These are phyloP conservation scores for Arachis stenosperma DNA, from an alignment of 306 rosid species.

Conservation along the genomic window DNA sequence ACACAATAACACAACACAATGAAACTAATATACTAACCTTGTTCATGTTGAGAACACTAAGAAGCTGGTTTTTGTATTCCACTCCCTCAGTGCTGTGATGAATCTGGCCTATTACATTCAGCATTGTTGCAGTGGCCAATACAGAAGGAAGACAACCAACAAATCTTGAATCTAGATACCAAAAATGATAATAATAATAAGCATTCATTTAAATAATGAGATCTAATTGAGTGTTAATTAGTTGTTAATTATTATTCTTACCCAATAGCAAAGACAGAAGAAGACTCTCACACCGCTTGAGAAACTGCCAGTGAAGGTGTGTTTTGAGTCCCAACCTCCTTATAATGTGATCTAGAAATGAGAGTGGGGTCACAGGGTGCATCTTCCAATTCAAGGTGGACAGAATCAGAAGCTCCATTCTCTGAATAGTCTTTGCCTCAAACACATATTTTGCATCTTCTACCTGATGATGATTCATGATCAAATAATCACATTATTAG, in stretches of 20 bases:
- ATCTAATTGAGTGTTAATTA: neutral
- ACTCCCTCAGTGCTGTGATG: conserved; percentile 56
- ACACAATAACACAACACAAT: no score
- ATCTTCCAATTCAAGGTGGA: conserved; percentile 86
- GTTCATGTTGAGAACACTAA: conserved; percentile 64
- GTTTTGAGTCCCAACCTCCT: conserved; percentile 79
- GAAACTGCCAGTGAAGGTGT: conserved; percentile 70
- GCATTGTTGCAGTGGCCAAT: conserved; percentile 89
- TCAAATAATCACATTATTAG: no score
- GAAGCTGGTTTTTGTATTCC: conserved; percentile 72
- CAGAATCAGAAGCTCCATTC: conserved; percentile 90
- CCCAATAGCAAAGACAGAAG: conserved; percentile 77
- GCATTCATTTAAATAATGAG: neutral
- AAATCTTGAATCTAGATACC: conserved; percentile 70
- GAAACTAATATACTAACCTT: conserved; percentile 56
- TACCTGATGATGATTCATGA: conserved; percentile 47
- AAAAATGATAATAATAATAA: conserved; percentile 27
- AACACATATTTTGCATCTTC: conserved; percentile 63
- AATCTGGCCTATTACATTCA: conserved; percentile 72
- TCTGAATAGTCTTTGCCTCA: conserved; percentile 83
- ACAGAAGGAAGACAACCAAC: conserved; percentile 86
- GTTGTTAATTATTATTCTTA: conserved; percentile 30
- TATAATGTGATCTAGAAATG: conserved; percentile 77
- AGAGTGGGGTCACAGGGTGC: conserved; percentile 92
- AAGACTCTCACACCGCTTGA: conserved; percentile 71